Evolutionary conservation across 2,329 filamentous ascomycete species (phyloP), one percentile per base, ranked within the genome.

Genomic region (Fusarium sacchari): DNA sequence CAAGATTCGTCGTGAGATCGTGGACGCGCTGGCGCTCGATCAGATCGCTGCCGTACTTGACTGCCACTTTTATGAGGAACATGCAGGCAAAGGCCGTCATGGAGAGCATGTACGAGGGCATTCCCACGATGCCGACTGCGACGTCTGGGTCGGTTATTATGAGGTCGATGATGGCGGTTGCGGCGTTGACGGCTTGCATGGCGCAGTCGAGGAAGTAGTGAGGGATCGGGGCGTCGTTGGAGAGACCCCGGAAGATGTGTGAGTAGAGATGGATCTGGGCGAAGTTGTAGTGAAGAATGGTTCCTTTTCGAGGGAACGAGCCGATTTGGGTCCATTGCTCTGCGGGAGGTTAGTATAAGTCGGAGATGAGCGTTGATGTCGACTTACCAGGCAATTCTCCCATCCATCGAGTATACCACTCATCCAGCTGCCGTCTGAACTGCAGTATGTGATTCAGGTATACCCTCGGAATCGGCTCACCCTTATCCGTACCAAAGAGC

Each of bases 401-500:
- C 3, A 81, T 79, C 83, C 83, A 84, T 10, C 80, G 77, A 15
- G 73, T 75, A 39, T 82, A 78, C 83, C 83, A 84, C 40, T 82
- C 78, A 63, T 84, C 82, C 6, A 84, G 76, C 61, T 83, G 81
- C 20, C 80, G 73, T 22, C 79, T 72, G 44, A 79, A 81, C 68
- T 79, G 81, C 14, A 74, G 70, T 26, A 82, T 81, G 59, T 90
- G 88, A n/a, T 85, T 83, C 43, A 87, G 83, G 61, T 89, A 88
- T 6, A 85, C 84, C 49, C 86, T 83, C 0, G 86, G 86, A 13
- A 90, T 80, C 0, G 86, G 82, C 43, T 88, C 85, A 13, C 88
- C 86, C 7, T 83, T 86, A 62, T 91, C 88, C 2, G 86, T 86
- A 0, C 89, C 89, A 74, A 91, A 91, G 3, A 88, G 76, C 30